Percentiles rank a stretch among this genome's conserved stretches.
Evolutionary conservation across 2,329 filamentous ascomycete genomes (phyloP).

Genomic region (Fusarium anthophilum): DNA sequence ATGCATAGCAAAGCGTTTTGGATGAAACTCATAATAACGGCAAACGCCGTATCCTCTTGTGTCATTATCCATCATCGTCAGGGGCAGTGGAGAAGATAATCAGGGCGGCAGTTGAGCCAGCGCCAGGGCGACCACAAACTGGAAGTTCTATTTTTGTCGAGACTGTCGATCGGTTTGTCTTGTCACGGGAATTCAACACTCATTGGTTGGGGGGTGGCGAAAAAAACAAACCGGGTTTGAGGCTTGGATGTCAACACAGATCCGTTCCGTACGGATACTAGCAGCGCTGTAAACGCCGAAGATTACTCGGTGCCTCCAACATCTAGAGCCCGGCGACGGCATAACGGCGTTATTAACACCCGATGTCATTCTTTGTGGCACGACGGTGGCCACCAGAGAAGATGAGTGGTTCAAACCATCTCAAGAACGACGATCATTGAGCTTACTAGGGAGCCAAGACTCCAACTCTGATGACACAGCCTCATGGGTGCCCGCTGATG

Average conservation of each 20-base stretch:
- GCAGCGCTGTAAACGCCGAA: conserved; percentile 8
- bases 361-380: conserved; percentile 2
- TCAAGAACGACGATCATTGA: conserved; percentile 18
- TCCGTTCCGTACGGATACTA: background rate
- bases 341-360: conserved; percentile 19
- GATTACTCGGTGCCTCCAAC: conserved; percentile 1
- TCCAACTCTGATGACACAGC: conserved; percentile 29
- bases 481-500: conserved; percentile 8
- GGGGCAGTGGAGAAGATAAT: conserved; percentile 38
- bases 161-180: conserved; percentile 13
- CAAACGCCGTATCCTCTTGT: conserved; percentile 8
- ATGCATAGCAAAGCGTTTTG: conserved; percentile 18
- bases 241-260: conserved; percentile 6
- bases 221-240: conserved; percentile 22
- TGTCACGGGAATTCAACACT: background rate
- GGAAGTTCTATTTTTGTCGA: conserved; percentile 36
- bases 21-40: conserved; percentile 8
- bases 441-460: conserved; percentile 33
- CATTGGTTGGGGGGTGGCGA: conserved; percentile 27
- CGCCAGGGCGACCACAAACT: background rate
- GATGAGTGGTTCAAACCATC: conserved; percentile 3
- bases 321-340: conserved; percentile 1
- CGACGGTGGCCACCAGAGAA: background rate
- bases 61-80: conserved; percentile 34
- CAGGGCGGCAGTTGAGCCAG: conserved; percentile 32